phyloP scores from a whole-genome alignment of 495 filamentous ascomycete genomes.

The Apiosordaria backusii region DNA sequence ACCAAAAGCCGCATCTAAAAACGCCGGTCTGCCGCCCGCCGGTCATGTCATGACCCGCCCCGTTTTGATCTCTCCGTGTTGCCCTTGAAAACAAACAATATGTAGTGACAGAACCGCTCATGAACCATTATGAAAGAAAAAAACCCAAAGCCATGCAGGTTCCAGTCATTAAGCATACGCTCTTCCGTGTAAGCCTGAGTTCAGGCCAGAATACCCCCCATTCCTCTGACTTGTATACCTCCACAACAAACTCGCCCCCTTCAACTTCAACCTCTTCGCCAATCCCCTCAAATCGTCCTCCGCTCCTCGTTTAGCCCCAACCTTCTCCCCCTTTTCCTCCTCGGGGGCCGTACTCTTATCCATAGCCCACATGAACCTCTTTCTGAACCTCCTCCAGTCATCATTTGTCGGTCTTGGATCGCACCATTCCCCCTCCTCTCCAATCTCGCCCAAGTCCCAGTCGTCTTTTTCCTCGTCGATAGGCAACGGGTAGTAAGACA shows the following conservation, averaged over 20 bases:
- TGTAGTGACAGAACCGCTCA: not conserved
- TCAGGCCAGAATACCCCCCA: not conserved
- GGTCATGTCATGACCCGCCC: not conserved
- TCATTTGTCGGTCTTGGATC: constrained; percentile 41
- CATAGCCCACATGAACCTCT: constrained; percentile 35
- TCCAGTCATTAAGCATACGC: not conserved
- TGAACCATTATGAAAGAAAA: not conserved
- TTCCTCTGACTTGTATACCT: constrained; percentile 26
- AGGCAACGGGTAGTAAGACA: constrained; percentile 43
- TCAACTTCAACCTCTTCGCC: constrained; percentile 25
- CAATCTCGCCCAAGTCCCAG: constrained; percentile 15
- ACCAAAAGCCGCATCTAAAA: not conserved
- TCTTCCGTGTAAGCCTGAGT: not conserved
- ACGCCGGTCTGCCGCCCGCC: not conserved
- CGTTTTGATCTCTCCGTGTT: not conserved
- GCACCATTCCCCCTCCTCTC: constrained; percentile 34
- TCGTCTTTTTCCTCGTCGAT: constrained; percentile 34
- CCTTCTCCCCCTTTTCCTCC: constrained; percentile 8
- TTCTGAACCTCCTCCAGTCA: constrained; percentile 38
- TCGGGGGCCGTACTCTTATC: constrained; percentile 10
- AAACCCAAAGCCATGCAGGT: not conserved
- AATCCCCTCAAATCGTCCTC: not conserved
- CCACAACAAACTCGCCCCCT: constrained; percentile 38
- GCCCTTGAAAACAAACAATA: not conserved
- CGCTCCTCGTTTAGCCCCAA: constrained; percentile 5